Evolutionary conservation across 768 basidiomycete genomes (phyloP).

Genomic region (Suillus placidus): DNA sequence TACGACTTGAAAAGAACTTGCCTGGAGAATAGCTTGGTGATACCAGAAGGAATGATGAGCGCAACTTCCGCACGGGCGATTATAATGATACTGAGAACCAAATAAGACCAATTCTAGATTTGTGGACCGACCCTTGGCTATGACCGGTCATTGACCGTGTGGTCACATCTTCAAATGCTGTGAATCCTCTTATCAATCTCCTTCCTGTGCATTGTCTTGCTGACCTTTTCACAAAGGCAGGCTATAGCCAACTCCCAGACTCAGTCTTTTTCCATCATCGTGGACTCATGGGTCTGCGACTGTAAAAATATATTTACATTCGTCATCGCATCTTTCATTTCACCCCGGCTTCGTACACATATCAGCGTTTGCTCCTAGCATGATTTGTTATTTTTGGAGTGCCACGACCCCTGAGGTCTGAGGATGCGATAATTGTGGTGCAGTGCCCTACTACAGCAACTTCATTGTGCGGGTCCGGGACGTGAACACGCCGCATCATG

Average conservation of each 20-base stretch:
- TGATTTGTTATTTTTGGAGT: neutral
- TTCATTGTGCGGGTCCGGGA: neutral
- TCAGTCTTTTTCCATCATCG: neutral
- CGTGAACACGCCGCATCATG: neutral
- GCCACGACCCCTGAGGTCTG: neutral
- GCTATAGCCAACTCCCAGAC: neutral
- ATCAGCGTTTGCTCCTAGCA: neutral
- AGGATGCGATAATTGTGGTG: neutral
- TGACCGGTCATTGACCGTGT: neutral
- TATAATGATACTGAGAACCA: constrained; percentile 22
- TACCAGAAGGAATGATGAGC: constrained; percentile 6
- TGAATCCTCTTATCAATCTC: neutral
- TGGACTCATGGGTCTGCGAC: neutral
- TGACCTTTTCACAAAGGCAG: neutral
- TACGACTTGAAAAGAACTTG: neutral
- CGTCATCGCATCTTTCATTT: neutral
- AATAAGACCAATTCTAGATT: constrained; percentile 28
- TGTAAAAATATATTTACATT: neutral
- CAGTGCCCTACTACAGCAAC: constrained; percentile 3
- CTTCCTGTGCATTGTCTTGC: neutral
- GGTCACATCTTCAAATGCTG: neutral
- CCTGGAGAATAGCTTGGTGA: constrained; percentile 2
- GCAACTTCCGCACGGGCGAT: neutral
- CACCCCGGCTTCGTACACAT: neutral
- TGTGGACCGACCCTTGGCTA: neutral